phyloP scores from a whole-genome alignment of 768 basidiomycete genomes.

The Mycena kentingensis region DNA sequence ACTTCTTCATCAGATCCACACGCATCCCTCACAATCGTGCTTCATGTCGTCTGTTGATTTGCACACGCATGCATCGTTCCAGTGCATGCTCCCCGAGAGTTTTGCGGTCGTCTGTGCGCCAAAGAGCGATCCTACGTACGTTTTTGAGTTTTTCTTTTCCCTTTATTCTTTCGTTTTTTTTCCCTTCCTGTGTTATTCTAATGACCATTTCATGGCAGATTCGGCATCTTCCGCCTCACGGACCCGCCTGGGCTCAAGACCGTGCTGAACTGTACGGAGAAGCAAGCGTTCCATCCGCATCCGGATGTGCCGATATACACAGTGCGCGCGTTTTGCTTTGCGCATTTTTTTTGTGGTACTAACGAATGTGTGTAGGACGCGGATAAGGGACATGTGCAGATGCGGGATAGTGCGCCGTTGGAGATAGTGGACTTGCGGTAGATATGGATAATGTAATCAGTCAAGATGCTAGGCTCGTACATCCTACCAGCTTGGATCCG shows the following conservation, averaged over 20 bases:
- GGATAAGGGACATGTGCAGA: slow-evolving; percentile 82
- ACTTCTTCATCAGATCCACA: slow-evolving; percentile 68
- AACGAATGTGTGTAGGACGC: slow-evolving; percentile 56
- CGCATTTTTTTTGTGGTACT: neutral
- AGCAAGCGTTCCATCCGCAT: slow-evolving; percentile 86
- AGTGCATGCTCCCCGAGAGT: slow-evolving; percentile 86
- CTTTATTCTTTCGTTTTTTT: too few species aligned
- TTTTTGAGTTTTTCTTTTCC: slow-evolving; percentile 1
- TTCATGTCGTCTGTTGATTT: slow-evolving; percentile 96
- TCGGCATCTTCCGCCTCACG: slow-evolving; percentile 88
- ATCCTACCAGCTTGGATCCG: too few species aligned
- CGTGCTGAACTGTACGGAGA: slow-evolving; percentile 65
- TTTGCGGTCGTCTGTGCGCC: slow-evolving; percentile 94
- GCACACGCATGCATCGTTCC: slow-evolving; percentile 89
- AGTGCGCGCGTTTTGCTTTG: slow-evolving; percentile 51
- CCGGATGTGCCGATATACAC: slow-evolving; percentile 84
- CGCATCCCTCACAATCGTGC: slow-evolving; percentile 88
- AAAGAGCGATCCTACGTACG: slow-evolving; percentile 71
- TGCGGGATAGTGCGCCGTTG: slow-evolving; percentile 61
- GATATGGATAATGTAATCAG: too few species aligned
- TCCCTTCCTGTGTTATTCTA: slow-evolving; percentile 8
- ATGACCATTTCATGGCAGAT: slow-evolving; percentile 41
- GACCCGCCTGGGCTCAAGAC: slow-evolving; percentile 82
- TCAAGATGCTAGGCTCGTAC: too few species aligned
- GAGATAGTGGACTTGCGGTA: slow-evolving; percentile 84